Evolutionary conservation across 129 eudicot genomes (phyloP).

Genomic region (Chrysanthemum makinoi): DNA sequence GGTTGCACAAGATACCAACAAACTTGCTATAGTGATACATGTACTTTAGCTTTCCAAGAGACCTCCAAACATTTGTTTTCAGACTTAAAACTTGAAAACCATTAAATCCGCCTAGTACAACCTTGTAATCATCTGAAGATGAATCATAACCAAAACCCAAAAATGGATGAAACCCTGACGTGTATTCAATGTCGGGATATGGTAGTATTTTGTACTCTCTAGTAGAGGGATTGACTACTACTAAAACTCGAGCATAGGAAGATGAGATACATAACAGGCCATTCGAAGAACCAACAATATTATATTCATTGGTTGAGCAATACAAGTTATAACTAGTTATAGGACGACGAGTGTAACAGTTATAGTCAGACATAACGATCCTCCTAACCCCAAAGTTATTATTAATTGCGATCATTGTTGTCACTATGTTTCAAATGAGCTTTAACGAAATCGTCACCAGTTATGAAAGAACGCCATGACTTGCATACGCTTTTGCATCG

Average conservation of each 20-base stretch:
- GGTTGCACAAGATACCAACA: background rate
- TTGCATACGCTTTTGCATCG: background rate
- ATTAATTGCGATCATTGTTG: background rate
- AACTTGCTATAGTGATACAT: too few species aligned
- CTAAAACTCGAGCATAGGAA: background rate
- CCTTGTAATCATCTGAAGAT: background rate
- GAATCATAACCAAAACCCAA: constrained; percentile 21
- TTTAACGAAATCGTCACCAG: background rate
- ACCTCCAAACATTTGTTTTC: constrained; percentile 11
- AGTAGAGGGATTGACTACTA: background rate
- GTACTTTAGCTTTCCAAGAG: background rate
- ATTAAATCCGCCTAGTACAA: too few species aligned
- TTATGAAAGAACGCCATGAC: background rate
- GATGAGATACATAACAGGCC: background rate
- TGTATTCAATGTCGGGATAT: background rate
- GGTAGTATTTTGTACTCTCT: background rate
- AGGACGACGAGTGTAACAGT: too few species aligned
- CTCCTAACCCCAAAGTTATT: background rate
- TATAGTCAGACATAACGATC: background rate
- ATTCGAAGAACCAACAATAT: constrained; percentile 15
- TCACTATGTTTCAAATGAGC: background rate
- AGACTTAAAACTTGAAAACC: background rate
- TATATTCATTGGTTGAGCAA: background rate
- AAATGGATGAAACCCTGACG: too few species aligned
- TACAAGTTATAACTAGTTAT: too few species aligned